Conservation (phyloP, 2,329 filamentous ascomycete species). For the Paramyrothecium sp. region DNA sequence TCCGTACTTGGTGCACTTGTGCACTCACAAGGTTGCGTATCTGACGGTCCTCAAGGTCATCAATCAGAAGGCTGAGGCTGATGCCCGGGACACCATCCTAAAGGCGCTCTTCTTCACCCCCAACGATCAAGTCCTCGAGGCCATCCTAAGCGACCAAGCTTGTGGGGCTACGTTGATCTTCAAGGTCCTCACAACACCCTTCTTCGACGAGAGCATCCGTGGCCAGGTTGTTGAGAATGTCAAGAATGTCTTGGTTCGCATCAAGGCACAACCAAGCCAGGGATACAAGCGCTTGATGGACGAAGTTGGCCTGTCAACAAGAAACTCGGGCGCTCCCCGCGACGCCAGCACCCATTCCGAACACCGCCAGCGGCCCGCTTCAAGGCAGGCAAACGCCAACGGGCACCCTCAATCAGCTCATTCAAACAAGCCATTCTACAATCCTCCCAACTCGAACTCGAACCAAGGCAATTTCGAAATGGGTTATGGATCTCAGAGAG, state of each 20-base stretch:
- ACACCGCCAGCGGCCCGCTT: constrained; percentile 55
- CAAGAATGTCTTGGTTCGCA: constrained; percentile 79
- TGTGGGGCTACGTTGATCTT: constrained; percentile 96
- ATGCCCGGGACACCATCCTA: constrained; percentile 86
- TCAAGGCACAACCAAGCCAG: constrained; percentile 92
- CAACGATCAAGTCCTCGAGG: constrained; percentile 82
- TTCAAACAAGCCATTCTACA: constrained; percentile 53
- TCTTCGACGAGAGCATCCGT: constrained; percentile 91
- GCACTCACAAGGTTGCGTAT: constrained; percentile 98
- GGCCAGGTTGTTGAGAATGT: constrained; percentile 88
- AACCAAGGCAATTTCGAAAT: constrained; percentile 47
- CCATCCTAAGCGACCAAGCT: constrained; percentile 85
- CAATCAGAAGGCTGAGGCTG: constrained; percentile 92
- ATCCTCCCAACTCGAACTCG: constrained; percentile 41
- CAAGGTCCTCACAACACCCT: constrained; percentile 96
- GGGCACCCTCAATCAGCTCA: constrained; percentile 38
- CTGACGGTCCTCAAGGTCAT: constrained; percentile 97
- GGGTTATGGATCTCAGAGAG: constrained; percentile 49
- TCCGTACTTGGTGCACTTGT: constrained; percentile 89
- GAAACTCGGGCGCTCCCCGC: constrained; percentile 44
- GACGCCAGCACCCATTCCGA: constrained; percentile 42
- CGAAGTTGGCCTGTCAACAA: constrained; percentile 84
- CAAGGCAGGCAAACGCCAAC: constrained; percentile 50
- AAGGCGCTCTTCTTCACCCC: constrained; percentile 90
- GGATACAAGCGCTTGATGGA: constrained; percentile 99